Evolutionary conservation across 1,139 yeast species (phyloP).

Genomic region (Sugiyamaella pinicola): DNA sequence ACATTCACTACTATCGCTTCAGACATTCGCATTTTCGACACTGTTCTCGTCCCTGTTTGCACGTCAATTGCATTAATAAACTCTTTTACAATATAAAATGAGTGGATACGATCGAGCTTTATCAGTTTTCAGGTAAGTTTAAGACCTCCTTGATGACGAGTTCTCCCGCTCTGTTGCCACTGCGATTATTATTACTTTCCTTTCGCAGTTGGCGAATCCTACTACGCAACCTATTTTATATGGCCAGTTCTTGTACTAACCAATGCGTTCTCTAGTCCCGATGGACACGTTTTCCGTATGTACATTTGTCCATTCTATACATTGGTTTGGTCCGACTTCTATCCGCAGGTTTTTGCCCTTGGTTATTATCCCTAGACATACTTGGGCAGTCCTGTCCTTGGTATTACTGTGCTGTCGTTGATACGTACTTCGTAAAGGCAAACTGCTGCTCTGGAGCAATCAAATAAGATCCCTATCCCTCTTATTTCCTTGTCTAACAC

Average conservation of each 20-base stretch:
- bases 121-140: slow-evolving; percentile 88
- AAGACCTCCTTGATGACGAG: neutral
- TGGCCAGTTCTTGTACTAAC: slow-evolving; percentile 34
- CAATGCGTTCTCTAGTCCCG: slow-evolving; percentile 61
- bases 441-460: neutral
- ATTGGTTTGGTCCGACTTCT: too few species aligned
- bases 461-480: neutral
- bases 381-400: too few species aligned
- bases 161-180: neutral
- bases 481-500: neutral
- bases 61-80: slow-evolving; percentile 2
- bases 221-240: too few species aligned
- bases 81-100: slow-evolving; percentile 48
- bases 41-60: neutral
- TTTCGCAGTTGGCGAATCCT: neutral
- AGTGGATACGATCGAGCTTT: slow-evolving; percentile 99
- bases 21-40: neutral
- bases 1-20: neutral
- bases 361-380: neutral
- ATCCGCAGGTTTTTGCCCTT: neutral
- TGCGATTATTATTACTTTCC: neutral
- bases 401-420: too few species aligned
- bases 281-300: slow-evolving; percentile 95
- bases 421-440: neutral
- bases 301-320: too few species aligned